Evolutionary conservation across 1,284 basidiomycete genomes (phyloP).

Genomic region (Ceratobasidium papillatum): DNA sequence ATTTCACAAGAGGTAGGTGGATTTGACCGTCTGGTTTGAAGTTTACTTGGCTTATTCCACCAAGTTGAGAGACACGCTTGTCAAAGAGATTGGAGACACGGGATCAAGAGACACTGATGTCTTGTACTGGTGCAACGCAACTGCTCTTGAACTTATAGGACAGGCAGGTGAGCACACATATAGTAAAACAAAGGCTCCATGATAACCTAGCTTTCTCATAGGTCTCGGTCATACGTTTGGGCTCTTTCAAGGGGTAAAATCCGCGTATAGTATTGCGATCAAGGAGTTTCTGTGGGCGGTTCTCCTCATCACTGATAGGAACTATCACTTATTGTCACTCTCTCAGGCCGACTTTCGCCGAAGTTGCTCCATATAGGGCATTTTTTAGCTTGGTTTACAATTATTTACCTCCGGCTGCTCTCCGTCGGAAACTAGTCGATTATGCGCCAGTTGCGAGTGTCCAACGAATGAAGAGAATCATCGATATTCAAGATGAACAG

Average conservation of each 20-base stretch:
- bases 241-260: not conserved
- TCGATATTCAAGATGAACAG: conserved; percentile 26
- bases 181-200: not conserved
- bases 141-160: conserved; percentile 31
- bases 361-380: not conserved
- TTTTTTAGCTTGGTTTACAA: not conserved
- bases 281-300: conserved; percentile 4
- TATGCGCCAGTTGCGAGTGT: not conserved
- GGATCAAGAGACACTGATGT: conserved; percentile 10
- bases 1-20: conserved; percentile 3
- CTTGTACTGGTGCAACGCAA: conserved; percentile 26
- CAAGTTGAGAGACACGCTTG: not conserved
- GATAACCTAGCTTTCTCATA: not conserved
- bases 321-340: not conserved
- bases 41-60: not conserved
- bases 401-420: not conserved
- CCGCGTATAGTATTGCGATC: conserved; percentile 6
- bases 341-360: not conserved
- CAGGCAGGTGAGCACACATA: conserved; percentile 13
- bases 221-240: conserved; percentile 26
- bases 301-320: too few species aligned
- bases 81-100: not conserved
- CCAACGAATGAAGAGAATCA: conserved; percentile 12
- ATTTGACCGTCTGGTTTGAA: too few species aligned
- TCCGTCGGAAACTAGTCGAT: conserved; percentile 6